phyloP scores from a whole-genome alignment of 2,329 filamentous ascomycete genomes.

The Aureobasidium uvarum region DNA sequence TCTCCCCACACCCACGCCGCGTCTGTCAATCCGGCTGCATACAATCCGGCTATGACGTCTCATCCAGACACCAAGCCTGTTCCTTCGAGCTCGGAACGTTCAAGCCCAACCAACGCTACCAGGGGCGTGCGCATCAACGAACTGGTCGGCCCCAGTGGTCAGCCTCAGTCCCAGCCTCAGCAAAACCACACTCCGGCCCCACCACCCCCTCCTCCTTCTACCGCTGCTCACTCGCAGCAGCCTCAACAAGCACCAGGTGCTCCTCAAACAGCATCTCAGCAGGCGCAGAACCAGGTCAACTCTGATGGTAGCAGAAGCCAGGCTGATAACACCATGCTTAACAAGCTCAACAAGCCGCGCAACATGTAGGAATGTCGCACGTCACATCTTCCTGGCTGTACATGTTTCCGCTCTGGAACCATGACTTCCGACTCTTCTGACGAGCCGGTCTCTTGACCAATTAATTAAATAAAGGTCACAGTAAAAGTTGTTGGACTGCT shows the following conservation, averaged over 20 bases:
- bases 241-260: conserved; percentile 24
- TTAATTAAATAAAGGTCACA: not conserved
- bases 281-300: conserved; percentile 38
- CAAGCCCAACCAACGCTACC: conserved; percentile 38
- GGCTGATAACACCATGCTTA: conserved; percentile 47
- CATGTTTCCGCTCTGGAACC: not conserved
- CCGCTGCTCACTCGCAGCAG: conserved; percentile 25
- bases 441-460: not conserved
- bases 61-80: conserved; percentile 34
- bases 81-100: conserved; percentile 39
- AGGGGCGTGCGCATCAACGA: conserved; percentile 36
- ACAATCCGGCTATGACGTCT: conserved; percentile 20
- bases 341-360: conserved; percentile 39
- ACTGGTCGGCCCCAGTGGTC: conserved; percentile 36
- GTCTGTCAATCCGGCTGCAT: not conserved
- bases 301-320: conserved; percentile 43
- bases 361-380: not conserved
- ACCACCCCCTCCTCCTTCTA: conserved; percentile 24
- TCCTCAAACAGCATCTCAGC: conserved; percentile 3
- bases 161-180: conserved; percentile 22
- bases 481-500: not conserved
- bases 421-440: not conserved
- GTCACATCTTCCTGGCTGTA: not conserved
- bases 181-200: conserved; percentile 19
- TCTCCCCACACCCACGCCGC: conserved; percentile 45